Conservation (phyloP, 176 grass and related monocot species). For the Oryza rufipogon region DNA sequence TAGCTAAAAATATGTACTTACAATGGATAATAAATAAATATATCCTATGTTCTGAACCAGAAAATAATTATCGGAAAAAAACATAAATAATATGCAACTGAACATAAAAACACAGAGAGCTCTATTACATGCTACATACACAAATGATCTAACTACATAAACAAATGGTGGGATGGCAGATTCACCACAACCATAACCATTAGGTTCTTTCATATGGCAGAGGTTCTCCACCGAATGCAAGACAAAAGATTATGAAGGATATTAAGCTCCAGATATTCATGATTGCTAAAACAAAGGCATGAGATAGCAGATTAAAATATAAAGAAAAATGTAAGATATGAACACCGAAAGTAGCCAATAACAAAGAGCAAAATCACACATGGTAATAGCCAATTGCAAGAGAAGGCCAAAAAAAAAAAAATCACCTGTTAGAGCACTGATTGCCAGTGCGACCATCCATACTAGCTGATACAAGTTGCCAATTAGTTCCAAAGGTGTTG, state of each 20-base stretch:
- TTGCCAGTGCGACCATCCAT: constrained; percentile 69
- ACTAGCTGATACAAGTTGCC: constrained; percentile 81
- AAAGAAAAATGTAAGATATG: not conserved
- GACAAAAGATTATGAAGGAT: constrained; percentile 25
- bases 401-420: constrained; percentile 1
- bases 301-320: not conserved
- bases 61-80: not conserved
- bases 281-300: not conserved
- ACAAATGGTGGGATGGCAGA: not conserved
- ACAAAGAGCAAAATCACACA: constrained; percentile 1
- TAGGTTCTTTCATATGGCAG: not conserved
- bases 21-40: not conserved
- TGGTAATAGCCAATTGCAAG: not conserved
- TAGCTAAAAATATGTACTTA: not conserved
- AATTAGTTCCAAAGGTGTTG: constrained; percentile 76
- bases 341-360: constrained; percentile 16
- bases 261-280: not conserved
- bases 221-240: constrained; percentile 28
- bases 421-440: constrained; percentile 94
- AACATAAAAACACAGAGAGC: not conserved
- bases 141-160: not conserved
- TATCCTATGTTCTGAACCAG: not conserved
- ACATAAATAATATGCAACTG: not conserved
- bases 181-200: not conserved
- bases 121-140: not conserved